Base-by-base conservation (phyloP, 1,284 basidiomycete genomes). In the Ceratobasidium sp. region DNA sequence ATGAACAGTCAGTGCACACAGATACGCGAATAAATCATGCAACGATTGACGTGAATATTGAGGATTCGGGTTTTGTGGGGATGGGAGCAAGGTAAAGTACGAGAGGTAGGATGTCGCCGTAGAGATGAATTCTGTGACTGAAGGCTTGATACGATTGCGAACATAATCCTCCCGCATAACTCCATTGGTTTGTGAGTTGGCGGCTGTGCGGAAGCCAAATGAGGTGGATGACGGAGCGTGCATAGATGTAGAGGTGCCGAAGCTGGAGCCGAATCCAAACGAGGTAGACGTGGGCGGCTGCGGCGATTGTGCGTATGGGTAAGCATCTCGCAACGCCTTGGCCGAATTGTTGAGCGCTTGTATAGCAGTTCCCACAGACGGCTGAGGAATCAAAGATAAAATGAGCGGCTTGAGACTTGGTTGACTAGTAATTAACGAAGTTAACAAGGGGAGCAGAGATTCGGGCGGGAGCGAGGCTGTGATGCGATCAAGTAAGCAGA, bases 91-190 rank as follows among this genome's bases (percentile, higher is more conserved):
- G 75, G 26, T 72, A 78, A 93, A 93, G 79, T 93, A 93, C 1
- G 91, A 91, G 58, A 93, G 86, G 78, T 93, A 93, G 8, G 92
- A 89, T 77, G 87, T 85, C 78, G 86, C 90, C 18, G 89, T 86
- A 2, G 91, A 85, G 36, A 89, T 87, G 75, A 92, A 93, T 62
- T 92, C 91, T 62, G 84, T 81, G 65, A 92, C 87, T 78, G 89
- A 88, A 23, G 90, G 89, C 67, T 88, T 85, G n/a, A 93, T 82
- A 72, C 92, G 85, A 21, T 88, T 90, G 39, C 88, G 80, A 75
- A 93, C 84, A 78, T 93, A 93, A 5, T 88, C 87, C 69, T 92
- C 89, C 73, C 92, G 88, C 91, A 93, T 93, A 50, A 86, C 85
- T n/a, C 77, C 76, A 52, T 83, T 75, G 16, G 76, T 58, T 34